Base-by-base conservation (phyloP, 305 asterid genomes). In the Ilex paraguariensis region DNA sequence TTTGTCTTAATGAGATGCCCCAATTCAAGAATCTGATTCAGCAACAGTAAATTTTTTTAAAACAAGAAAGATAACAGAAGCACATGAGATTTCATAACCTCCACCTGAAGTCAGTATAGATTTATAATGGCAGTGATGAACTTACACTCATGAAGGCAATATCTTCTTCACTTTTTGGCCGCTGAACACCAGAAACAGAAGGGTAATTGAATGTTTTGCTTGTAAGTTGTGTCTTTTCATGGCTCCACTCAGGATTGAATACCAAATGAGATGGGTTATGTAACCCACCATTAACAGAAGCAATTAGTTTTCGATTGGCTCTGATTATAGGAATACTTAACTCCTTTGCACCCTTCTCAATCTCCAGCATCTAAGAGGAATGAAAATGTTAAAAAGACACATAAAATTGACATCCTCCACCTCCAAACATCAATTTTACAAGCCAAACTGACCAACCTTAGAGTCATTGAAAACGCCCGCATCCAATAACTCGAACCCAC, bases 121-220 rank as follows among this genome's bases (percentile, higher is more conserved):
- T 36, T 36, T 36, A 36, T 8, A 36, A 8, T 36, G 9, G n/a
- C 16, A 13, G 30, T 21, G 28, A 6, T 50, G 54, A 67, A 6
- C 94, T 64, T 75, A 89, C 98, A 64, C 90, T 89, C 98, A 87
- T 87, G 72, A 85, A 92, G 39, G 96, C 91, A 75, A 87, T 79
- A 64, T 92, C 96, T 67, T 92, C 94, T 28, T 89, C 85, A 65
- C 62, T 69, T 62, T 71, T 63, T 5, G 90, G 97, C 75, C 87
- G 82, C 63, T 72, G 59, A 36, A 87, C 80, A 28, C 70, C 78
- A 12, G 81, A 70, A 15, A 64, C 49, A 66, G 70, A 55, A 32
- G 94, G 91, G 56, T 81, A 78, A 21, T 56, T 77, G 67, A 87
- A 92, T 63, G 63, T 72, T 32, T 70, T 64, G 7, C 70, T 61